These are phyloP conservation scores for Hexamita inflata DNA, from an alignment of 208 protist genomes.

Conservation along the genomic window DNA sequence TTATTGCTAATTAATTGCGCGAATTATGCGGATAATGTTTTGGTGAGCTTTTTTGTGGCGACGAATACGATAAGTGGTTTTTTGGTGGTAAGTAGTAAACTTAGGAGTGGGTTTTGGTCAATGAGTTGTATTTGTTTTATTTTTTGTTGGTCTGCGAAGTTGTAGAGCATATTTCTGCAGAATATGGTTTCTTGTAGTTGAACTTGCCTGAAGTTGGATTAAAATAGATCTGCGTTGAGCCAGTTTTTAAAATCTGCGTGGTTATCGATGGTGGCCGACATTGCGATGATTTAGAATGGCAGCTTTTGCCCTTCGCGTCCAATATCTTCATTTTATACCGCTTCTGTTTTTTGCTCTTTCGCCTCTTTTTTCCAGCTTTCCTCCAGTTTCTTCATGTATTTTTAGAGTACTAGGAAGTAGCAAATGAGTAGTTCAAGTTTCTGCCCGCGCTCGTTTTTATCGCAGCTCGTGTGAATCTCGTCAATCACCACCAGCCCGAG, in stretches of 20 bases:
- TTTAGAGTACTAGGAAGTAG: not conserved
- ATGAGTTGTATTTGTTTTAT: not conserved
- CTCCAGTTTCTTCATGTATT: no score
- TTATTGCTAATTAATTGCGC: not conserved
- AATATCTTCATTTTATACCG: conserved; percentile 1
- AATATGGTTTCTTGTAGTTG: not conserved
- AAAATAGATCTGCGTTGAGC: not conserved
- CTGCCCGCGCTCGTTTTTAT: not conserved
- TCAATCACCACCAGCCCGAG: conserved; percentile 11
- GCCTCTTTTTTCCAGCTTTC: no score
- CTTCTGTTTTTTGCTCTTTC: no score
- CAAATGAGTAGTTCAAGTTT: conserved; percentile 11
- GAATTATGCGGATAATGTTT: not conserved
- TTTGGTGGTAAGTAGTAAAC: not conserved
- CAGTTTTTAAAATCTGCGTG: not conserved
- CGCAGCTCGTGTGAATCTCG: not conserved
- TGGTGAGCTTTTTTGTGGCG: not conserved
- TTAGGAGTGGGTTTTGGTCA: not conserved
- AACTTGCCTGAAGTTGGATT: not conserved
- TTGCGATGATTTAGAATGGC: conserved; percentile 1
- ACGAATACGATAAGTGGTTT: conserved; percentile 22
- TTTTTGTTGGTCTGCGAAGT: not conserved
- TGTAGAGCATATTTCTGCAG: not conserved
- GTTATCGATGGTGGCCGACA: conserved; percentile 6
- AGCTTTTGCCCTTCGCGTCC: not conserved